Evolutionary conservation across 345 rosid species (phyloP), one percentile per base, ranked within the genome.

Genomic region (Dimocarpus longan): DNA sequence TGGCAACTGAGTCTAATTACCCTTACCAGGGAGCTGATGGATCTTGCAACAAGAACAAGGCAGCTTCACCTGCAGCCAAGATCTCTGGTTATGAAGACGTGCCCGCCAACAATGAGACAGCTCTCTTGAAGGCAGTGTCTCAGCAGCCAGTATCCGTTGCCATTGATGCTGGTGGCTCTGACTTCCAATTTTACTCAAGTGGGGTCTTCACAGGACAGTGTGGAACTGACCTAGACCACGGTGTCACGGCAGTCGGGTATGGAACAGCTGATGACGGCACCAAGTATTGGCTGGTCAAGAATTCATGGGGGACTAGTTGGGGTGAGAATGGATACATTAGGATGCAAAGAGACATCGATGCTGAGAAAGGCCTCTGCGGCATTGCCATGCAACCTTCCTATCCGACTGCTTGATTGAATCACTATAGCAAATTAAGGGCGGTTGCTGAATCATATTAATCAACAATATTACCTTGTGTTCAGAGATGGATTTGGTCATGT

Each of bases 251-350:
- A 11, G 74, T 79, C 16, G 82, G 82, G 10, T 79, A 79, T 8
- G 78, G 78, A 19, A 57, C 74, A 56, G 42, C 19, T 40, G 43
- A n/a, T 60, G 56, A 79, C 42, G 82, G 82, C 12, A 73, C 66
- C 44, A 78, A 70, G 24, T 76, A 79, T 62, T 82, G 82, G 82
- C 32, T 79, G 11, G 70, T 82, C 32, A 82, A 82, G 82, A 79
- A 82, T 73, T 82, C 85, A 10, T 71, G 85, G 78, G 79, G 83
- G 8, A 44, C 32, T 15, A 42, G 57, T 39, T 72, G 78, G 84
- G 80, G 80, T 0, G 80, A 77, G 18, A 63, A 46, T 18, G 80
- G 84, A 13, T 77, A 77, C 65, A 72, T 72, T 3, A 81, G 84
- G 67, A 77, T 81, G 70, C 28, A 81, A 50, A 81, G 77, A 60